Conservation (phyloP, 2,329 filamentous ascomycete genomes). For the Diaporthe helianthi region DNA sequence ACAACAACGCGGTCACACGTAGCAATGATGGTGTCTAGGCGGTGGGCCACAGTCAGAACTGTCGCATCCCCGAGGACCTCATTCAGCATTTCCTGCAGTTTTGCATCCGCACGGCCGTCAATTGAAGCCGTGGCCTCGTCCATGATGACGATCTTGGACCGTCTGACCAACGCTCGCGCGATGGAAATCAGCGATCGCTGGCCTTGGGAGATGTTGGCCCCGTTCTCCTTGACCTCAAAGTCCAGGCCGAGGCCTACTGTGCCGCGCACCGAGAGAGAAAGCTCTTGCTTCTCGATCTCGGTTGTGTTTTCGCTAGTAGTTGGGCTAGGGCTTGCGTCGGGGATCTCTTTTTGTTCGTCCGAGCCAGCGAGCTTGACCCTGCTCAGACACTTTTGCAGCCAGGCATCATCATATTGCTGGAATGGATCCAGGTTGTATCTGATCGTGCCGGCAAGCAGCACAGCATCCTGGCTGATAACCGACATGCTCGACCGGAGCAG, state of each 20-base stretch:
- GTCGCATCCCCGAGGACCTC: slow-evolving; percentile 72
- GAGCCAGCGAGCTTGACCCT: slow-evolving; percentile 23
- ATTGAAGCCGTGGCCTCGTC: slow-evolving; percentile 77
- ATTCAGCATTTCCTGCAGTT: slow-evolving; percentile 73
- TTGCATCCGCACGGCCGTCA: slow-evolving; percentile 75
- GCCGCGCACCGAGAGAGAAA: not conserved
- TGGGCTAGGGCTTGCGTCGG: not conserved
- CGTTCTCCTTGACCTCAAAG: slow-evolving; percentile 67
- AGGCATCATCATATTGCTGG: slow-evolving; percentile 35
- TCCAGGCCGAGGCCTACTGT: slow-evolving; percentile 10
- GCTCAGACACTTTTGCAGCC: slow-evolving; percentile 31
- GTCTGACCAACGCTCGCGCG: slow-evolving; percentile 71
- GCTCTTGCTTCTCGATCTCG: slow-evolving; percentile 19
- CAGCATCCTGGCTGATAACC: slow-evolving; percentile 64
- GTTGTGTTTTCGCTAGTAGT: not conserved
- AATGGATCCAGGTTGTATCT: slow-evolving; percentile 61
- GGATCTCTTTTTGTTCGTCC: not conserved
- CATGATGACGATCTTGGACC: slow-evolving; percentile 74
- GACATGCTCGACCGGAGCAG: slow-evolving; percentile 57
- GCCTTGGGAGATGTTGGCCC: slow-evolving; percentile 74
- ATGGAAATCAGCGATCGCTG: slow-evolving; percentile 77
- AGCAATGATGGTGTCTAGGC: slow-evolving; percentile 47
- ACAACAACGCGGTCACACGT: slow-evolving; percentile 28
- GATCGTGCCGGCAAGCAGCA: slow-evolving; percentile 61
- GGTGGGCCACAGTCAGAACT: slow-evolving; percentile 74